Evolutionary conservation across 768 basidiomycete genomes (phyloP), one percentile per base, ranked within the genome.

Genomic region (Multifurca ochricompacta): DNA sequence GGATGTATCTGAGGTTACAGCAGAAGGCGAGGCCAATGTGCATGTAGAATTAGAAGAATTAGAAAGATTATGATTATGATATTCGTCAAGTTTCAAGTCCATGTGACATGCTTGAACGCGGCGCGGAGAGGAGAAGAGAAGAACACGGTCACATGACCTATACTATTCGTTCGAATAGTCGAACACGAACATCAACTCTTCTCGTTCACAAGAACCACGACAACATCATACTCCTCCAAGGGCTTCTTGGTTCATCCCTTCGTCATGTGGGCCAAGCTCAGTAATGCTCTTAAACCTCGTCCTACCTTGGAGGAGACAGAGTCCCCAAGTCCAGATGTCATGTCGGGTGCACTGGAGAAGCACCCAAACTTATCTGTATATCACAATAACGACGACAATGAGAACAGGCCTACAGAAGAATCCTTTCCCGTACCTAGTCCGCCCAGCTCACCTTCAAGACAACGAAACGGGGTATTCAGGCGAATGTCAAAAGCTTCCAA

Each of bases 361-460:
- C 58, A 61, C 13, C 28, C 53, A 32, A 59, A 56, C 30, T 6
- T 56, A 41, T 53, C 43, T 36, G n/a, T 37, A 19, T 56, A 45
- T 23, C 60, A 37, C 31, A 21, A 21, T 18, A 34, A 51, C 25
- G 48, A 55, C 16, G 48, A 59, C 16, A n/a, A 50, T 30, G 49
- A 52, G 30, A 49, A 50, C 30, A 50, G 11, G 11, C 35, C 48
- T 7, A 9, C 42, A 45, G 60, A 61, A 36, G 50, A 53, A 23
- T 54, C 60, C 9, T 47, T 56, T 32, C 58, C 58, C 16, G 51
- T 34, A 23, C 58, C 60, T 18, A 61, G 51, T 11, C 60, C 60
- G 1, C 60, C 60, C 1, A 25, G 43, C n/a, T 61, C 60, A 2
- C 58, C 58, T 5, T 59, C 60, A 53, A 59, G 41, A 44, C 49